A percentile compares a stretch with the other conserved stretches of the same genome.
Evolutionary conservation across 2,329 filamentous ascomycete genomes (phyloP).

Genomic region (Diaporthe vexans): DNA sequence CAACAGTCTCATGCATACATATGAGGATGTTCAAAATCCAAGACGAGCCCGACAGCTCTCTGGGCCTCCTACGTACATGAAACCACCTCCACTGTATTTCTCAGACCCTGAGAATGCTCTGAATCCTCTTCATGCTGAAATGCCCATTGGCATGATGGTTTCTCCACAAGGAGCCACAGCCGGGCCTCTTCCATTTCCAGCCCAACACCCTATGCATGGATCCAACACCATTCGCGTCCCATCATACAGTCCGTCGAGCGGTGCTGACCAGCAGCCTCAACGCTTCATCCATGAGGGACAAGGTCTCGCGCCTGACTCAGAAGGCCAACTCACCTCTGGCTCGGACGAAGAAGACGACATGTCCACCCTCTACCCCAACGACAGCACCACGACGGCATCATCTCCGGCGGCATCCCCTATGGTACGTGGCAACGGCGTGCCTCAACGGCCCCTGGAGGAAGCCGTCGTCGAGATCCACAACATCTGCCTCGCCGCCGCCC

Average conservation of each 20-base stretch:
- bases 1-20: neutral
- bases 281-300: neutral
- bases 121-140: neutral
- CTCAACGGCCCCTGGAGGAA: neutral
- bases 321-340: neutral
- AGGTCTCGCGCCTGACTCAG: no score
- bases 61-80: neutral
- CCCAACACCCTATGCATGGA: neutral
- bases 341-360: neutral
- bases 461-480: slow-evolving; percentile 42
- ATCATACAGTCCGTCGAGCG: neutral
- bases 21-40: neutral
- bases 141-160: neutral
- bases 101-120: neutral
- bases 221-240: slow-evolving; percentile 4
- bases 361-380: slow-evolving; percentile 26
- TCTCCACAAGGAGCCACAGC: neutral
- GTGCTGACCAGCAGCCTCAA: neutral
- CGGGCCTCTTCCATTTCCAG: neutral
- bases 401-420: neutral
- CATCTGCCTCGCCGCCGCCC: slow-evolving; percentile 45
- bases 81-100: neutral
- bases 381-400: slow-evolving; percentile 20
- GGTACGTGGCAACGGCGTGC: neutral
- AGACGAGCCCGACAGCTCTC: neutral